Evolutionary conservation across 2,329 filamentous ascomycete genomes (phyloP), one percentile per base, ranked within the genome.

Genomic region (Colletotrichum filicis): DNA sequence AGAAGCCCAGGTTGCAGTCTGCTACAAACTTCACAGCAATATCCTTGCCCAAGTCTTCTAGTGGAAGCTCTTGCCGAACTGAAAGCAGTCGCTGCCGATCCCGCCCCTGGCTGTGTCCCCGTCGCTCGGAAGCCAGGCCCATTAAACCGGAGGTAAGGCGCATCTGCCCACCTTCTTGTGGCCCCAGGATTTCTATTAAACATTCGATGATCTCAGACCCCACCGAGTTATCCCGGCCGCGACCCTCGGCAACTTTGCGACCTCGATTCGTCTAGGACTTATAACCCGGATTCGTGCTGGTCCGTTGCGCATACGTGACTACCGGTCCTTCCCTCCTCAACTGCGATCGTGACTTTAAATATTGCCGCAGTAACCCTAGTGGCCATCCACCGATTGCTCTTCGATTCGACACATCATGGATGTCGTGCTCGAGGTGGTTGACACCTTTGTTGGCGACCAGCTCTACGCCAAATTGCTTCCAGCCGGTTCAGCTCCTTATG

Each of bases 391-490:
- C 60, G 22, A 16, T 37, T 66, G 19, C 46, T 22, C 16, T 24
- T 46, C 11, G 66, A 30, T 68, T 71, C 37, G 22, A 53, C 4
- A 75, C 85, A 87, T 81, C 83, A 98, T 98, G 96, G 96, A 98
- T 87, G 91, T 98, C 84, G 91, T 97, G 58, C 92, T 98, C 76
- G 95, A 98, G 84, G 78, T 95, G 73, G 89, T 91, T 83, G 96
- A 98, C 84, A 94, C 92, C 78, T 94, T 93, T 79, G 79, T 95
- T 75, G 93, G 93, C 83, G 96, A 98, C 85, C 90, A 92, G 77
- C 78, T 93, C 71, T 98, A 97, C 81, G 92, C 95, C 62, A 87
- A 85, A 46, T 77, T 93, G 6, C 85, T 94, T n/a, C 95, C 95
- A 8, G 85, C 86, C 58, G 86, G 84, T 35, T 83, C 86, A 14